Conservation (phyloP, 139 green algal species). For the Nannochloris sp. region DNA sequence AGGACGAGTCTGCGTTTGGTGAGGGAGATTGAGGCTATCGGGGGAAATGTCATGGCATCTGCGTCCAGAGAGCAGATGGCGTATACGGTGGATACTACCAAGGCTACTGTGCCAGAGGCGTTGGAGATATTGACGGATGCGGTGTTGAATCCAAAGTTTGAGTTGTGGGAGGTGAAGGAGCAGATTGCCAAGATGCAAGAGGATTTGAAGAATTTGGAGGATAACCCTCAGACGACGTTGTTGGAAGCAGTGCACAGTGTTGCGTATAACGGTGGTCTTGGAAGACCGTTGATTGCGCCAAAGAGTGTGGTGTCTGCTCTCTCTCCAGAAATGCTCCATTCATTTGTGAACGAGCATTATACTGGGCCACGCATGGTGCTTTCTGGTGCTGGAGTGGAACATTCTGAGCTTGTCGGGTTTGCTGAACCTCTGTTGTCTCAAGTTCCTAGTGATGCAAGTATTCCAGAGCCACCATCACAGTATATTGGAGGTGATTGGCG, state of each 20-base stretch:
- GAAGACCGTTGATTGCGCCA: constrained; percentile 63
- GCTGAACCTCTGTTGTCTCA: constrained; percentile 53
- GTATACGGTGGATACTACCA: constrained; percentile 84
- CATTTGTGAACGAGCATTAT: constrained; percentile 64
- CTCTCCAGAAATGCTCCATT: constrained; percentile 39
- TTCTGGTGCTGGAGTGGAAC: constrained; percentile 69
- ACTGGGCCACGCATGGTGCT: constrained; percentile 70
- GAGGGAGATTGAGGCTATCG: constrained; percentile 80
- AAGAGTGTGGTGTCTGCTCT: constrained; percentile 25
- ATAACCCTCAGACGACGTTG: constrained; percentile 57
- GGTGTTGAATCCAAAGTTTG: constrained; percentile 80
- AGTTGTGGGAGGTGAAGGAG: constrained; percentile 59
- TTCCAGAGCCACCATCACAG: constrained; percentile 4
- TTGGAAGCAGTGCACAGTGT: constrained; percentile 61
- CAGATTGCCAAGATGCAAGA: constrained; percentile 44
- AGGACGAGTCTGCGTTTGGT: constrained; percentile 64
- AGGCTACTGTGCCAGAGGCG: constrained; percentile 62
- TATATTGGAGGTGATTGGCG: constrained; percentile 31
- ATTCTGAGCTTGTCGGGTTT: constrained; percentile 58
- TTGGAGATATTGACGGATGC: constrained; percentile 85
- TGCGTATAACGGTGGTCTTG: constrained; percentile 70
- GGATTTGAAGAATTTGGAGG: constrained; percentile 49
- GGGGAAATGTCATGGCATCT: constrained; percentile 71
- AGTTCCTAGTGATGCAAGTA: constrained; percentile 1
- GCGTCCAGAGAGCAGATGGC: constrained; percentile 76